Evolutionary conservation across 106 monocot species (phyloP).

Genomic region (Cymbidium sinense): DNA sequence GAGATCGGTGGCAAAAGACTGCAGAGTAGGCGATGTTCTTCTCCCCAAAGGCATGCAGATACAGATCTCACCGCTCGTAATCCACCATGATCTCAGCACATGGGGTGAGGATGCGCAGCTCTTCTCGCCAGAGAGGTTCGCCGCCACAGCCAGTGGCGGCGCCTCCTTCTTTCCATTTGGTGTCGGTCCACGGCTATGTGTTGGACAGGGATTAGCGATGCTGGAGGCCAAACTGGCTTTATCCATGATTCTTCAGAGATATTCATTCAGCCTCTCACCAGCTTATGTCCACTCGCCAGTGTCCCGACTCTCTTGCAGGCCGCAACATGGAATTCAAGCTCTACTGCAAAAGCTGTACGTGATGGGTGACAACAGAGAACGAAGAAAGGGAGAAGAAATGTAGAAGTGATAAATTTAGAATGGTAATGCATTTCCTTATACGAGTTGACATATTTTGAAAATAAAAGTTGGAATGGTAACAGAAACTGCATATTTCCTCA

Average conservation of each 20-base stretch:
- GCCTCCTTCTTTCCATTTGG: constrained; percentile 22
- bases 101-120: constrained; percentile 24
- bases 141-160: background rate
- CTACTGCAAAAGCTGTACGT: constrained; percentile 10
- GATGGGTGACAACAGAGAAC: background rate
- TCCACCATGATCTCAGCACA: constrained; percentile 17
- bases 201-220: constrained; percentile 24
- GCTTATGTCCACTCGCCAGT: constrained; percentile 16
- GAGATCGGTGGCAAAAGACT: background rate
- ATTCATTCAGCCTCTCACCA: constrained; percentile 15
- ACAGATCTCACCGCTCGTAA: constrained; percentile 14
- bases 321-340: constrained; percentile 13
- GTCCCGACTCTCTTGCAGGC: background rate
- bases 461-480: no score
- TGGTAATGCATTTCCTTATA: no score
- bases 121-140: constrained; percentile 25
- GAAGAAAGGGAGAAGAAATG: no score
- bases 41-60: constrained; percentile 26
- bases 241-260: constrained; percentile 11
- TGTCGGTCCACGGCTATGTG: constrained; percentile 13
- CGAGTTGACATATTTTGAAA: no score
- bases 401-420: no score
- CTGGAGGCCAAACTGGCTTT: constrained; percentile 16
- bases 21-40: constrained; percentile 17
- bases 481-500: no score